These are phyloP conservation scores for Colletotrichum lentis DNA, from an alignment of 2,329 filamentous ascomycete species.

Conservation along the genomic window DNA sequence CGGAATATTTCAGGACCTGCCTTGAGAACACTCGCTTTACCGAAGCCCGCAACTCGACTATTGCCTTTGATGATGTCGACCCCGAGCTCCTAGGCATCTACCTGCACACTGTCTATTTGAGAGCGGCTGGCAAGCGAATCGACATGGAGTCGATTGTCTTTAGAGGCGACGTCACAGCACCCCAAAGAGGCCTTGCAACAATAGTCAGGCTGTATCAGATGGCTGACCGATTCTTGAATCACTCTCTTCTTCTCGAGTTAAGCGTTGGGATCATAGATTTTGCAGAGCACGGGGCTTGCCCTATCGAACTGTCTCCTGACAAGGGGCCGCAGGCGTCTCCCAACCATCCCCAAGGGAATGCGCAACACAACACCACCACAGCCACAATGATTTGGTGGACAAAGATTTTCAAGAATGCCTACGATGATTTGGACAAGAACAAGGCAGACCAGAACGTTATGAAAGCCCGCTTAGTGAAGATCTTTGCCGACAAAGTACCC, in stretches of 20 bases:
- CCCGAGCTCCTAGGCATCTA: not conserved
- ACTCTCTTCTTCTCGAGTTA: not conserved
- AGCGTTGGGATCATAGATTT: not conserved
- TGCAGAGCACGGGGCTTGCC: not conserved
- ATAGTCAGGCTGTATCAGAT: not conserved
- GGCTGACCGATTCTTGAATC: not conserved
- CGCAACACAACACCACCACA: too few relatives aligned
- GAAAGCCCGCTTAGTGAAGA: not conserved
- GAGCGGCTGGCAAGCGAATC: not conserved
- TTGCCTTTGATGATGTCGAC: not conserved
- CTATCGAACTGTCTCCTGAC: too few relatives aligned
- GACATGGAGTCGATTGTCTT: not conserved
- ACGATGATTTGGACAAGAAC: not conserved
- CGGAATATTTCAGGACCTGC: not conserved
- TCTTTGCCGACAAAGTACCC: not conserved
- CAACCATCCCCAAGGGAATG: too few relatives aligned
- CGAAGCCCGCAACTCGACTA: not conserved
- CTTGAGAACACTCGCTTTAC: not conserved
- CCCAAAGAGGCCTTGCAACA: not conserved
- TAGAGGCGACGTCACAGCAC: not conserved
- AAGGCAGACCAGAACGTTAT: not conserved
- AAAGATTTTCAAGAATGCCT: not conserved
- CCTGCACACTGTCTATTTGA: not conserved
- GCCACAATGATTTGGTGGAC: not conserved
- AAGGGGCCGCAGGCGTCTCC: too few relatives aligned